Percentiles rank a stretch among this genome's conserved stretches.
Evolutionary conservation across 225 moss, liverwort and hornwort genomes (phyloP).

Genomic region (Straminergon stramineum): DNA sequence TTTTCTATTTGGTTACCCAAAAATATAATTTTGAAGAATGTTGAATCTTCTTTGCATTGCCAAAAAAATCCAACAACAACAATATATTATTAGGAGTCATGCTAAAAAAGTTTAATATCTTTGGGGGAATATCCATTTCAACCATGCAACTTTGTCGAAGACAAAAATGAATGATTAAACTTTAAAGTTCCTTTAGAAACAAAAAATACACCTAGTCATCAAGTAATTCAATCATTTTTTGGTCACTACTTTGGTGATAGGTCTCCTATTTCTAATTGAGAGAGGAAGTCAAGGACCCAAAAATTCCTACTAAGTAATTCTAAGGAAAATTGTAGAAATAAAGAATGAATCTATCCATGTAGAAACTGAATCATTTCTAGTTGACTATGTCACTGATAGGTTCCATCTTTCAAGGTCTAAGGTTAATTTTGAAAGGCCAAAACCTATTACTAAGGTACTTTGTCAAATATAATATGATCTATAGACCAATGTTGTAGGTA

Average conservation of each 20-base stretch:
- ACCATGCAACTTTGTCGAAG: no score
- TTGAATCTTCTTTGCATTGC: background rate
- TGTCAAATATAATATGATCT: background rate
- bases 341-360: background rate
- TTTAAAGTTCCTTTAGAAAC: background rate
- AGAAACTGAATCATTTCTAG: background rate
- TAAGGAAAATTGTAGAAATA: background rate
- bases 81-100: background rate
- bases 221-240: background rate
- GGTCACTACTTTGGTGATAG: rapidly evolving
- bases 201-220: background rate
- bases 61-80: background rate
- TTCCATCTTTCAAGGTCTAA: rapidly evolving
- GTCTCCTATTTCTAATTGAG: rapidly evolving
- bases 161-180: background rate
- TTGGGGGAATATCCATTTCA: background rate
- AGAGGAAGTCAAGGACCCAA: rapidly evolving
- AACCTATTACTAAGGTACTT: background rate
- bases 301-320: background rate
- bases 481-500: no score
- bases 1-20: rapidly evolving
- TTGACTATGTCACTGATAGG: rapidly evolving
- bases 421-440: background rate
- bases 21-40: background rate
- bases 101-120: no score